Evolutionary conservation across 208 protist genomes (phyloP), one percentile per base, ranked within the genome.

Genomic region (Acanthamoeba culbertsoni): DNA sequence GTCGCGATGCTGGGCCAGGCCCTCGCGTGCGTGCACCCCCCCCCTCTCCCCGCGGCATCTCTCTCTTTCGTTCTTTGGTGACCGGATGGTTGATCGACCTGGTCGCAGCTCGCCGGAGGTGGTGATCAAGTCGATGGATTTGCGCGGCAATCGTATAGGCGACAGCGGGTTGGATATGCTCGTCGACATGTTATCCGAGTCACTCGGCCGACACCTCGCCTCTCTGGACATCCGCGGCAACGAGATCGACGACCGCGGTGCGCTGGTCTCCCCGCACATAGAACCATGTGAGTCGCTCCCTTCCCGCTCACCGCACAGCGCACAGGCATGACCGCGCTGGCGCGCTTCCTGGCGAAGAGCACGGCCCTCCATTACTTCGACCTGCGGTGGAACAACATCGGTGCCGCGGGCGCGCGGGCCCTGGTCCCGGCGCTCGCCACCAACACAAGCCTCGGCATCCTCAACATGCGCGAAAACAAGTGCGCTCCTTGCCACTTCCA

Each of bases 331-430:
- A 43, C 20, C 6, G 71, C 46, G 3, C 46, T 89, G 12, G 46
- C 46, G 26, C 79, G 45, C 0, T 65, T 89, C 35, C 26, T 89
- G 6, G 51, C 55, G 3, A 26, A 5, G 51, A 89, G 4, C 20
- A 4, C 2, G 26, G 28, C 23, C n/a, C 3, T 89, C 31, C 46
- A 35, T 5, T 89, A 68, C 46, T 65, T 89, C 18, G 79, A 89
- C n/a, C 79, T 89, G 3, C 79, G 79, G 12, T 89, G 79, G 79
- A 89, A 89, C 79, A 59, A 65, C 26, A 33, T 89, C 7, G 79
- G 79, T 26, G 37, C 37, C 2, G 5, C 42, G 0, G 79, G 79
- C 2, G 79, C 79, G 23, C 28, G 55, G 16, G 46, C 79, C 37
- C 4, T 89, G 79, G 55, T 35, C 10, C 71, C 28, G n/a, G 71